These are phyloP conservation scores for Fusarium verticillioides DNA, from an alignment of 2,329 filamentous ascomycete genomes.

Conservation along the genomic window DNA sequence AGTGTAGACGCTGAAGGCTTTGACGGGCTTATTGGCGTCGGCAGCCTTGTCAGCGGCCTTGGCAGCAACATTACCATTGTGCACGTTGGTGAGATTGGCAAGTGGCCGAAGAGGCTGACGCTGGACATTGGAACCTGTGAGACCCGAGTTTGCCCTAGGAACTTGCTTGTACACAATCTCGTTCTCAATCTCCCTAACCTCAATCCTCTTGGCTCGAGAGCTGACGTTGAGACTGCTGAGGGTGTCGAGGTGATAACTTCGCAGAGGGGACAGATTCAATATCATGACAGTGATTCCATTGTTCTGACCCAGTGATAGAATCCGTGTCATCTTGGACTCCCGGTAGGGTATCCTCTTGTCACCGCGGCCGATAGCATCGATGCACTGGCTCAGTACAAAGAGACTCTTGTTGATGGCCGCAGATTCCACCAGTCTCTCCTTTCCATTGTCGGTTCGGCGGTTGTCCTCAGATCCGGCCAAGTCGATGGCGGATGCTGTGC, in stretches of 20 bases:
- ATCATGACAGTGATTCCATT: slow-evolving; percentile 97
- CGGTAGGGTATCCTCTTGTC: slow-evolving; percentile 88
- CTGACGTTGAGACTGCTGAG: slow-evolving; percentile 94
- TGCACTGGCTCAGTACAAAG: slow-evolving; percentile 93
- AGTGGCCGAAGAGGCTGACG: slow-evolving; percentile 85
- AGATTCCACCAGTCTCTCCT: slow-evolving; percentile 92
- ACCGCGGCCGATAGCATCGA: slow-evolving; percentile 86
- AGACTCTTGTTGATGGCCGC: slow-evolving; percentile 98
- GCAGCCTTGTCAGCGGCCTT: slow-evolving; percentile 55
- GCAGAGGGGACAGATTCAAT: slow-evolving; percentile 89
- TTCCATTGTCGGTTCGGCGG: slow-evolving; percentile 90
- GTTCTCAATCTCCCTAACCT: slow-evolving; percentile 95
- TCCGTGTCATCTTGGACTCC: slow-evolving; percentile 97
- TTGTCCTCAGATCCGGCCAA: slow-evolving; percentile 97
- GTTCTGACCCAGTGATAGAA: slow-evolving; percentile 91
- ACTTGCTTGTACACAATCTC: slow-evolving; percentile 87
- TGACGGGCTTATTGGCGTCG: slow-evolving; percentile 73
- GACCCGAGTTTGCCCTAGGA: slow-evolving; percentile 62
- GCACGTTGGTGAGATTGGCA: slow-evolving; percentile 78
- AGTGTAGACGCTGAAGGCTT: slow-evolving; percentile 87
- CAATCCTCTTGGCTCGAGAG: slow-evolving; percentile 94
- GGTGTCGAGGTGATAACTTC: slow-evolving; percentile 93
- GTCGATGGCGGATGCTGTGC: slow-evolving; percentile 93
- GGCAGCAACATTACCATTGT: slow-evolving; percentile 65
- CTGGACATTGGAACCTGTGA: slow-evolving; percentile 54